Conservation (phyloP, 257 asterid species). For the Linaria vulgaris region DNA sequence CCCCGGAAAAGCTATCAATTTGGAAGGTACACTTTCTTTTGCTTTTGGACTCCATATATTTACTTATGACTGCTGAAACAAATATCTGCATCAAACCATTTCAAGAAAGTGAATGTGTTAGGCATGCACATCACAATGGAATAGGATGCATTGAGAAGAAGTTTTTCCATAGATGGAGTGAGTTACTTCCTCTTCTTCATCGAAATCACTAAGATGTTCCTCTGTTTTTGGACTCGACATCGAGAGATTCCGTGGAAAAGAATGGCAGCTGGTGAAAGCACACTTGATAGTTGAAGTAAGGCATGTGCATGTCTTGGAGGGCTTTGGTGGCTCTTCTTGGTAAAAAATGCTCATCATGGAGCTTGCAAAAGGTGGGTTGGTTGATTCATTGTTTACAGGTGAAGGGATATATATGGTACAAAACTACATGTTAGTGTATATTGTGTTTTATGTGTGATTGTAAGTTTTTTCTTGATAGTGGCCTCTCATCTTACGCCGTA, state of each 20-base stretch:
- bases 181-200: constrained; percentile 70
- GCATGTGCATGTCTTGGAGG: constrained; percentile 53
- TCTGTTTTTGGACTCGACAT: constrained; percentile 39
- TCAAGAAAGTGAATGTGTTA: background rate
- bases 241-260: constrained; percentile 41
- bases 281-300: constrained; percentile 49
- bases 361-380: constrained; percentile 12
- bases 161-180: constrained; percentile 6
- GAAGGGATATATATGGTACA: constrained; percentile 19
- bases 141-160: background rate
- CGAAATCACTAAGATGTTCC: constrained; percentile 37
- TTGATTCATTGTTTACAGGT: constrained; percentile 22
- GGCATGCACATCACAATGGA: background rate
- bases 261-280: constrained; percentile 48
- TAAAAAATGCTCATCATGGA: constrained; percentile 43
- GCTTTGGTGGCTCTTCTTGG: constrained; percentile 45
- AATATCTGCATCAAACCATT: constrained; percentile 46
- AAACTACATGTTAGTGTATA: constrained; percentile 11
- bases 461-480: constrained; percentile 31
- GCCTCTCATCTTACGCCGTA: constrained; percentile 45
- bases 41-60: constrained; percentile 64
- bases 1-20: constrained; percentile 45
- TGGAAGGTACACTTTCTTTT: constrained; percentile 34
- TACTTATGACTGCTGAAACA: constrained; percentile 69
- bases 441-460: constrained; percentile 26